phyloP scores from a whole-genome alignment of 495 filamentous ascomycete genomes.

The Aspergillus biplanus region DNA sequence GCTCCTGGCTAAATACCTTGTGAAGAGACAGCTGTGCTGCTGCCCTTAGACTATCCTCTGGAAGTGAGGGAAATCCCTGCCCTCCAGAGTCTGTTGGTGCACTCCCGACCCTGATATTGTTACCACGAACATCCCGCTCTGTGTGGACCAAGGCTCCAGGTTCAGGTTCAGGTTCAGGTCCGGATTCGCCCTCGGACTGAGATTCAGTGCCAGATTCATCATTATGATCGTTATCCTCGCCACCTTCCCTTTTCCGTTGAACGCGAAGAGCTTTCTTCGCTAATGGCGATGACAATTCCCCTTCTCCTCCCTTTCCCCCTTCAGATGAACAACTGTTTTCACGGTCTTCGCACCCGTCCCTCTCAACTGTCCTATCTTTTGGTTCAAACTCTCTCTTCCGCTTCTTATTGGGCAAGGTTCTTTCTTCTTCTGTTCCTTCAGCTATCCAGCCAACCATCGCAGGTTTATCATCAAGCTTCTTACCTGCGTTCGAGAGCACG shows the following conservation, averaged over 20 bases:
- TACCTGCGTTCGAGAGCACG: slow-evolving; percentile 3
- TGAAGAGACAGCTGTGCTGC: slow-evolving; percentile 21
- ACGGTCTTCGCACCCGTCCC: not conserved
- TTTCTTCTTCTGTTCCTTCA: not conserved
- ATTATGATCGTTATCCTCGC: not conserved
- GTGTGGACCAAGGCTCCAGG: too few species aligned
- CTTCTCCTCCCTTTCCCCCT: not conserved
- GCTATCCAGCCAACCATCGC: not conserved
- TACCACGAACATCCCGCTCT: not conserved
- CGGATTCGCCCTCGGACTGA: too few species aligned
- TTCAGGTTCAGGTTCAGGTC: too few species aligned
- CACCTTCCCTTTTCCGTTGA: slow-evolving; percentile 1
- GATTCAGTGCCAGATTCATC: not conserved
- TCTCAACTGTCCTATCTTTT: not conserved
- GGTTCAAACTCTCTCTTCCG: not conserved
- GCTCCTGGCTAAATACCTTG: slow-evolving; percentile 17
- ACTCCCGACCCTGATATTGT: not conserved
- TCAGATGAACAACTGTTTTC: not conserved
- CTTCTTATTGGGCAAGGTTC: not conserved
- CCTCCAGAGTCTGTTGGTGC: not conserved
- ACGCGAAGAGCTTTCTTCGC: slow-evolving; percentile 1
- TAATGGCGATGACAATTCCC: not conserved
- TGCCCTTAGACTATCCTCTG: slow-evolving; percentile 15
- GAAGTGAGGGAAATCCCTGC: slow-evolving; percentile 1
- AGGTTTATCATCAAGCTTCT: not conserved